Conservation (phyloP, 345 rosid species). For the Brassica juncea region DNA sequence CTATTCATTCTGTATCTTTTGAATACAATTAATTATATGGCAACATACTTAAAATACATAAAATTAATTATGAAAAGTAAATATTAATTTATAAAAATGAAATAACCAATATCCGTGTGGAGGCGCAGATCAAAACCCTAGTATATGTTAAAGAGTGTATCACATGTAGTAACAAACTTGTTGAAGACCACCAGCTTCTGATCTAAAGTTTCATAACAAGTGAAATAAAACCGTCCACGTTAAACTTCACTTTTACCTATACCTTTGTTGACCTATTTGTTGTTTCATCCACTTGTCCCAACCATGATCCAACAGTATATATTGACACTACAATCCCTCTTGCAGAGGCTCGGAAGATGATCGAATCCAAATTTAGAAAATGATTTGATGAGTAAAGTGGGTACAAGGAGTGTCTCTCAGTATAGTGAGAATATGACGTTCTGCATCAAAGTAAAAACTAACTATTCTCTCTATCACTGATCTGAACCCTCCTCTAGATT, state of each 20-base stretch:
- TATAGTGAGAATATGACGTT: not conserved
- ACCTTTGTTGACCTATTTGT: not conserved
- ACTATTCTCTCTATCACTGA: not conserved
- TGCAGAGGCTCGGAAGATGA: not conserved
- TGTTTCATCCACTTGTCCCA: not conserved
- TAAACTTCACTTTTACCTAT: not conserved
- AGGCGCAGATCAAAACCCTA: no score
- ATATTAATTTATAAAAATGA: no score
- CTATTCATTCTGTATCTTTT: no score
- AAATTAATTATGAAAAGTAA: no score
- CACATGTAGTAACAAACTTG: not conserved
- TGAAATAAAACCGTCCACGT: not conserved
- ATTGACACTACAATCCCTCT: not conserved
- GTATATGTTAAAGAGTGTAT: not conserved
- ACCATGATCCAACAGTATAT: not conserved
- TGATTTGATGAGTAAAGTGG: not conserved
- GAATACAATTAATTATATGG: no score
- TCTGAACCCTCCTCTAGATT: not conserved
- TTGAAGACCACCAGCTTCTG: not conserved
- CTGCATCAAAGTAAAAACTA: not conserved
- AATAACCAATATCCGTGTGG: no score
- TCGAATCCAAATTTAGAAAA: not conserved
- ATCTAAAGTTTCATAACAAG: not conserved
- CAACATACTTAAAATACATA: no score
- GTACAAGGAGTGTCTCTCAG: not conserved